Conservation (phyloP, 176 grass and related monocot species). For the Raddia distichophylla region DNA sequence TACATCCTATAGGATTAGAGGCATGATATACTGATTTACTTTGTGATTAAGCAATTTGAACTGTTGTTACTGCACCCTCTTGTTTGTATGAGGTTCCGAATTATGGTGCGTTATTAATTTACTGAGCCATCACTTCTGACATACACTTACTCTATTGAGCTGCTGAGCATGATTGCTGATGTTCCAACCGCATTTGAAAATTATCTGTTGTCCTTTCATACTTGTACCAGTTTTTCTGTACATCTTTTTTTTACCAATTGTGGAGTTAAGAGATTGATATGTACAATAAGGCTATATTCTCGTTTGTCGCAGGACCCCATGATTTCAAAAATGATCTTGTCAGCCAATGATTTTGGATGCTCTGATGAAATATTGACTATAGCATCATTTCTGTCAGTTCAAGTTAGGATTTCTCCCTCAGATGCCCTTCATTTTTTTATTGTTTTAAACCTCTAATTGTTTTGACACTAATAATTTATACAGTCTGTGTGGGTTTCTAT, state of each 20-base stretch:
- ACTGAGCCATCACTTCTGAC: background rate
- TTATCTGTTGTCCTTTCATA: background rate
- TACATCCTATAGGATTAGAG: background rate
- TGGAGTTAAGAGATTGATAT: constrained; percentile 7
- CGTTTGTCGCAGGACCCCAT: constrained; percentile 79
- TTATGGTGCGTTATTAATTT: constrained; percentile 9
- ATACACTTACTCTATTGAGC: constrained; percentile 8
- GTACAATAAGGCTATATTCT: constrained; percentile 3
- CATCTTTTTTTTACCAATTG: background rate
- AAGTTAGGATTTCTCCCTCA: constrained; percentile 54
- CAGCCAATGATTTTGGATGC: constrained; percentile 82
- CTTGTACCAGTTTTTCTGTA: background rate
- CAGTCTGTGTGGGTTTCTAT: constrained; percentile 89
- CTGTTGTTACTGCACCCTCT: background rate
- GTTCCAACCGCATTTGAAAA: background rate
- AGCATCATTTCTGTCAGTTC: constrained; percentile 90
- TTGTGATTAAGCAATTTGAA: background rate
- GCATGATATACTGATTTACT: constrained; percentile 19
- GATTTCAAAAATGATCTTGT: constrained; percentile 96
- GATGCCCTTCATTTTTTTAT: constrained; percentile 16
- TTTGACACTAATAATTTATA: constrained; percentile 42
- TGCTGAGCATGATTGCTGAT: background rate
- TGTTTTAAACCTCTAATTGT: constrained; percentile 30
- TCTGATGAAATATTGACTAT: constrained; percentile 96
- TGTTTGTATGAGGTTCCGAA: background rate